Percentiles rank a stretch among this genome's conserved stretches.
phyloP scores from a whole-genome alignment of 2,329 filamentous ascomycete genomes.

The Aureobasidium zeae region DNA sequence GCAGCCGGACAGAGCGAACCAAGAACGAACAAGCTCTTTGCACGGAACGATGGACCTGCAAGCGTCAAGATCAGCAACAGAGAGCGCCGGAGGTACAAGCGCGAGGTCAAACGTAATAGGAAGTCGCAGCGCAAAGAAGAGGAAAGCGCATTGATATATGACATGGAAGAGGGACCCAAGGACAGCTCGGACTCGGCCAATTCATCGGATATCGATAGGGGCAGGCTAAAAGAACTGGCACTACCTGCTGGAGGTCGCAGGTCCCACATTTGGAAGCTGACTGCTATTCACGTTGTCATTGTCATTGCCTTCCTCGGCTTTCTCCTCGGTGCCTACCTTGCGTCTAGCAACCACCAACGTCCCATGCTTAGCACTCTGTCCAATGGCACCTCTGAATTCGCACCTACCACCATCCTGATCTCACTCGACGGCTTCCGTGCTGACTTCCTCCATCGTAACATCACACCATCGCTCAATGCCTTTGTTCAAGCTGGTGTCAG shows the following conservation, averaged over 20 bases:
- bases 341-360: slow-evolving; percentile 32
- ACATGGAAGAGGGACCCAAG: slow-evolving; percentile 76
- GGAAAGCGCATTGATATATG: slow-evolving; percentile 72
- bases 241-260: slow-evolving; percentile 34
- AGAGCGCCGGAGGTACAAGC: slow-evolving; percentile 25
- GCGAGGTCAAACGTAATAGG: slow-evolving; percentile 23
- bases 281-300: slow-evolving; percentile 37
- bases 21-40: slow-evolving; percentile 22
- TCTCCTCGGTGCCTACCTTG: slow-evolving; percentile 47
- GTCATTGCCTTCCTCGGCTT: slow-evolving; percentile 46
- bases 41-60: slow-evolving; percentile 20
- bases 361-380: slow-evolving; percentile 31
- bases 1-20: slow-evolving; percentile 22
- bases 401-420: slow-evolving; percentile 84
- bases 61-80: slow-evolving; percentile 21
- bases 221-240: slow-evolving; percentile 45
- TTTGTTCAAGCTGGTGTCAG: slow-evolving; percentile 79
- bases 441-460: slow-evolving; percentile 73
- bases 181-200: slow-evolving; percentile 46
- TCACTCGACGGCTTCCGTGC: slow-evolving; percentile 94
- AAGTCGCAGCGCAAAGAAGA: slow-evolving; percentile 35
- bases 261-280: slow-evolving; percentile 31
- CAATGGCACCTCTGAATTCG: slow-evolving; percentile 84
- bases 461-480: slow-evolving; percentile 72
- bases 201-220: slow-evolving; percentile 39